These are phyloP conservation scores for Ceratocystis diversiconidia DNA, from an alignment of 2,329 filamentous ascomycete genomes.

Conservation along the genomic window DNA sequence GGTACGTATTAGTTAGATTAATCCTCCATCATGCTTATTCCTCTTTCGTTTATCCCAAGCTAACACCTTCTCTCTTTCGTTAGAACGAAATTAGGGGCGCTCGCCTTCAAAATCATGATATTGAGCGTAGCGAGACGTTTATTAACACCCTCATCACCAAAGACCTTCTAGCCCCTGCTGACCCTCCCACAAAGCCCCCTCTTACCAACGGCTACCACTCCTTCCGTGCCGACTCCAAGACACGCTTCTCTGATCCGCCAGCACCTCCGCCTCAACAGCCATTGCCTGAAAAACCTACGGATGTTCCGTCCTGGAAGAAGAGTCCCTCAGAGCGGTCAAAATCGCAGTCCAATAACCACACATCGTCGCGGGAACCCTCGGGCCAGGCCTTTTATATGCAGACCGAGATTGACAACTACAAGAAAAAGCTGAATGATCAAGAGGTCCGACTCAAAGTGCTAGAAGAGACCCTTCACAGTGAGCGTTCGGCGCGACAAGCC, in stretches of 20 bases:
- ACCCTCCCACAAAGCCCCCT: slow-evolving; percentile 33
- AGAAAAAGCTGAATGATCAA: slow-evolving; percentile 57
- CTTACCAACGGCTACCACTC: slow-evolving; percentile 36
- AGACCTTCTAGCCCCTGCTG: slow-evolving; percentile 44
- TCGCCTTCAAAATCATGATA: slow-evolving; percentile 72
- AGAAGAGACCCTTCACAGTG: slow-evolving; percentile 63
- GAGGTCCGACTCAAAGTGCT: slow-evolving; percentile 31
- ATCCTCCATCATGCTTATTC: too few species aligned
- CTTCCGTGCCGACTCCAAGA: slow-evolving; percentile 59
- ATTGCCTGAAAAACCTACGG: slow-evolving; percentile 72
- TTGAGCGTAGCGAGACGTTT: slow-evolving; percentile 69
- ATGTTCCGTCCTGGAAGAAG: slow-evolving; percentile 60
- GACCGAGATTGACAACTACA: slow-evolving; percentile 69
- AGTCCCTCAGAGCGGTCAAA: slow-evolving; percentile 62
- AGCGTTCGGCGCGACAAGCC: slow-evolving; percentile 65
- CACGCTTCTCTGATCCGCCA: slow-evolving; percentile 81
- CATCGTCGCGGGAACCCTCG: slow-evolving; percentile 36
- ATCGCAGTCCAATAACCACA: slow-evolving; percentile 27
- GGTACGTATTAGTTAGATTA: slow-evolving; percentile 36
- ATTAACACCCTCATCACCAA: slow-evolving; percentile 62
- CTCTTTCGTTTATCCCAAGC: neutral
- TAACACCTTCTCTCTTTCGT: slow-evolving; percentile 17
- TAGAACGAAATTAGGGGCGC: slow-evolving; percentile 85
- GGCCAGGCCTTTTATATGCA: slow-evolving; percentile 69
- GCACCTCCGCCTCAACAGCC: slow-evolving; percentile 88